These are phyloP conservation scores for Westerdykella aurantiaca DNA, from an alignment of 2,329 filamentous ascomycete genomes.

Conservation along the genomic window DNA sequence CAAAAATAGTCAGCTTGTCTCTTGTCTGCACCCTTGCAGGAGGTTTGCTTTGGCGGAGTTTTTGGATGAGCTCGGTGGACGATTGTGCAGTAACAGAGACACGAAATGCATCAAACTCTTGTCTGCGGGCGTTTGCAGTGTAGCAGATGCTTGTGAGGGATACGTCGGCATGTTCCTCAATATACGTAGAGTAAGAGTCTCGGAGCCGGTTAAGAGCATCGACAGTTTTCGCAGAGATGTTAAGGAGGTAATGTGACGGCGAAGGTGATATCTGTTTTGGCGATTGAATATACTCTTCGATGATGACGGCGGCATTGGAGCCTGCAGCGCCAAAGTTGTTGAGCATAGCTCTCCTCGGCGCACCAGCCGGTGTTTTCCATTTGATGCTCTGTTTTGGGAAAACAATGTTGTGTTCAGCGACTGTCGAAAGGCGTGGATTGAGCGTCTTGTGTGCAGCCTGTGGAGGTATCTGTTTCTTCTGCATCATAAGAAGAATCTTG, in stretches of 20 bases:
- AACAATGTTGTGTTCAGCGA: not conserved
- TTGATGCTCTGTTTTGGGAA: constrained; percentile 5
- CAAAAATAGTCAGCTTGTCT: constrained; percentile 20
- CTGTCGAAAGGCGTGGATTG: constrained; percentile 37
- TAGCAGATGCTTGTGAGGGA: constrained; percentile 6
- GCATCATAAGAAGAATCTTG: constrained; percentile 25
- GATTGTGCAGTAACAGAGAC: too few species aligned
- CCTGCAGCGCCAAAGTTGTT: constrained; percentile 52
- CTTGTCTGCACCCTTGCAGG: not conserved
- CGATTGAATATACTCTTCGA: constrained; percentile 10
- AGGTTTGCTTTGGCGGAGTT: too few species aligned
- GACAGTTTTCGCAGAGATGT: constrained; percentile 5
- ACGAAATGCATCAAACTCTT: constrained; percentile 8
- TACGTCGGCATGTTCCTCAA: constrained; percentile 3
- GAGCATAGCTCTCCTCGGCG: constrained; percentile 45
- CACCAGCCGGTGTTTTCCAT: not conserved
- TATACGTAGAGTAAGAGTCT: constrained; percentile 1
- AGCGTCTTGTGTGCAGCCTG: constrained; percentile 36
- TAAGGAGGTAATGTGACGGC: constrained; percentile 1
- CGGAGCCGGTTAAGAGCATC: constrained; percentile 4
- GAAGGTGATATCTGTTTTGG: not conserved
- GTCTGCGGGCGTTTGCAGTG: constrained; percentile 8
- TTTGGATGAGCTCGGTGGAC: too few species aligned
- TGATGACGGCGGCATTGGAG: constrained; percentile 47
- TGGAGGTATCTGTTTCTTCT: constrained; percentile 14